A percentile compares a stretch with the other conserved stretches of the same genome.
These are phyloP conservation scores for Mortierella alpina DNA, from an alignment of 192 early-diverging fungal species.

Conservation along the genomic window DNA sequence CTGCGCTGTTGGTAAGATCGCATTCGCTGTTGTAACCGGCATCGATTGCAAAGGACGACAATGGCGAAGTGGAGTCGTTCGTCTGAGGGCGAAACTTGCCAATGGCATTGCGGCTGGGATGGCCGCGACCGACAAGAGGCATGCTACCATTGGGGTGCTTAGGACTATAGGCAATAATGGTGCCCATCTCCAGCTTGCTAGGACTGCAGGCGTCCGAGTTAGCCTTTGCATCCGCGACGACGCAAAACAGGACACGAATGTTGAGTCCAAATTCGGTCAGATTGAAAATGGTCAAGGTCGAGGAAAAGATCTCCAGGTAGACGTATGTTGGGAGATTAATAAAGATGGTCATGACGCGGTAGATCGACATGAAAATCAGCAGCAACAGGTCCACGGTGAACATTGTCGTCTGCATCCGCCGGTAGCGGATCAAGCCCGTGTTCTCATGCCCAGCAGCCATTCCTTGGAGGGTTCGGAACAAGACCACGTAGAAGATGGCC, in stretches of 20 bases:
- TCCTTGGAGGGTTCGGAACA: conserved; percentile 43
- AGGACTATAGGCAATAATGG: not conserved
- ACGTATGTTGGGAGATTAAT: conserved; percentile 44
- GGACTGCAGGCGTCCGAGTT: not conserved
- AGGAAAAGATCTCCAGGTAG: conserved; percentile 48
- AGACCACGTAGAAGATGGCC: conserved; percentile 43
- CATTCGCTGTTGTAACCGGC: conserved; percentile 25
- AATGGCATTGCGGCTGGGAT: not conserved
- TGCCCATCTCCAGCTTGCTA: conserved; percentile 38
- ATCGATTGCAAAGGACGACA: conserved; percentile 31
- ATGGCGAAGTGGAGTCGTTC: conserved; percentile 34
- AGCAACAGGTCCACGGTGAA: conserved; percentile 47
- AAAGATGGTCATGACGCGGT: conserved; percentile 42
- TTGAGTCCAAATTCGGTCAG: conserved; percentile 54
- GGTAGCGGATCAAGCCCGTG: conserved; percentile 36
- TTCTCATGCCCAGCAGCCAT: conserved; percentile 30
- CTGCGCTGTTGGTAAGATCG: not conserved
- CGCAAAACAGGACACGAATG: conserved; percentile 45
- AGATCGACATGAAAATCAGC: conserved; percentile 51
- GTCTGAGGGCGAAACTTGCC: conserved; percentile 1
- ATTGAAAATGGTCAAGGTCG: conserved; percentile 50
- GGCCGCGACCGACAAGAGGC: not conserved
- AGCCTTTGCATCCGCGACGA: conserved; percentile 22
- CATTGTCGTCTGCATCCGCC: conserved; percentile 40
- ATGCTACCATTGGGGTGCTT: not conserved